Percentiles rank a stretch among this genome's conserved stretches.
phyloP scores from a whole-genome alignment of 805 yeast genomes.

The Ascoidea tarda region DNA sequence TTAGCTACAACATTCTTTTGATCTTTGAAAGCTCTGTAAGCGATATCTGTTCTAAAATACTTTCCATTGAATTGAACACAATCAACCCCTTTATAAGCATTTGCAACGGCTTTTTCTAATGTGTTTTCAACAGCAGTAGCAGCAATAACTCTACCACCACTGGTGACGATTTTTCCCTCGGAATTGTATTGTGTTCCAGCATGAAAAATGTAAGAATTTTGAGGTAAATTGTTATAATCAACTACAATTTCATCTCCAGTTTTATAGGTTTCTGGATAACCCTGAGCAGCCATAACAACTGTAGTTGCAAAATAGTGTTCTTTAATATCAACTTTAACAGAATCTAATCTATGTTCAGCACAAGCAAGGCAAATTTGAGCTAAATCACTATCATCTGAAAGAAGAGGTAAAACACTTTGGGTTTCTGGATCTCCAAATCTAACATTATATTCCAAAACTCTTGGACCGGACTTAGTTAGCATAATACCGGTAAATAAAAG shows the following conservation, averaged over 20 bases:
- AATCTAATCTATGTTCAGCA: conserved; percentile 86
- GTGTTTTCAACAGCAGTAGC: conserved; percentile 74
- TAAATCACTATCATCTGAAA: conserved; percentile 75
- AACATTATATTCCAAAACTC: conserved; percentile 92
- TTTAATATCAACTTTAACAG: conserved; percentile 45
- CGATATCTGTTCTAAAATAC: conserved; percentile 87
- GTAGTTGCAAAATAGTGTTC: conserved; percentile 64
- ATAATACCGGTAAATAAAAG: conserved; percentile 91
- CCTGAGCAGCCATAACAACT: conserved; percentile 93
- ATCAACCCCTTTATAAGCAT: conserved; percentile 77
- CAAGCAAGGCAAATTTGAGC: conserved; percentile 89
- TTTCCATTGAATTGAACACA: conserved; percentile 58
- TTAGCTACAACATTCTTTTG: conserved; percentile 14
- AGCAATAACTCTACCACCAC: conserved; percentile 97
- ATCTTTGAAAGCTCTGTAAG: conserved; percentile 85
- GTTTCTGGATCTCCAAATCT: conserved; percentile 99
- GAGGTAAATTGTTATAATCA: conserved; percentile 18
- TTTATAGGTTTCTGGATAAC: conserved; percentile 79
- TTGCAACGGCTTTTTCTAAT: conserved; percentile 67
- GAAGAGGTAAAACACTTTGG: conserved; percentile 84
- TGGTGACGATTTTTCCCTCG: conserved; percentile 55
- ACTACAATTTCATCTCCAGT: conserved; percentile 80
- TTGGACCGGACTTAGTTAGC: conserved; percentile 80
- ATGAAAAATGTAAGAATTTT: conserved; percentile 71
- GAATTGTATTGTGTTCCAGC: conserved; percentile 69